These are phyloP conservation scores for Pogostemon cablin DNA, from an alignment of 257 asterid genomes.

Conservation along the genomic window DNA sequence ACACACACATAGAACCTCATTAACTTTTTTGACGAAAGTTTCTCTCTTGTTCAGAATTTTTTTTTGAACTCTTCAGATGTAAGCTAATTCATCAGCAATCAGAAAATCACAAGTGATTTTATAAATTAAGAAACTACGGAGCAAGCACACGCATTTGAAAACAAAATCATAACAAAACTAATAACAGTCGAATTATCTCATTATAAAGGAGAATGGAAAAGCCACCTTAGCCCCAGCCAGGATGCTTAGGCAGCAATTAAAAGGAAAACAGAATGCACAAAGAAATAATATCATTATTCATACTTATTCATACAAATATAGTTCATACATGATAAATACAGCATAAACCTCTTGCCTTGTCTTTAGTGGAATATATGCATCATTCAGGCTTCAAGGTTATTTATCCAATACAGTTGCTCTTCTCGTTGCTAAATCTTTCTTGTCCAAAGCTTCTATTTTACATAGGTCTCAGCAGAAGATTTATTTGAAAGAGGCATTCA, in stretches of 20 bases:
- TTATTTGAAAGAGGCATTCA: conserved; percentile 76
- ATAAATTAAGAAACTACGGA: neutral
- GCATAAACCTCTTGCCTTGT: too few species aligned
- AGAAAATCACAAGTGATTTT: conserved; percentile 25
- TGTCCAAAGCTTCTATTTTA: conserved; percentile 80
- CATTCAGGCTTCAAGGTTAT: conserved; percentile 65
- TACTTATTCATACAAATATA: too few species aligned
- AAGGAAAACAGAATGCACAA: neutral
- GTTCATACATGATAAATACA: too few species aligned
- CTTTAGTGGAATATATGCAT: conserved; percentile 76
- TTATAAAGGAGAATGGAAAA: conserved; percentile 13
- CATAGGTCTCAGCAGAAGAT: conserved; percentile 59
- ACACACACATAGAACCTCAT: conserved; percentile 60
- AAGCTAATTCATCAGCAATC: conserved; percentile 53
- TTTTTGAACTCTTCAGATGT: conserved; percentile 79
- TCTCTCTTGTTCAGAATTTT: conserved; percentile 73
- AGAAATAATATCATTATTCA: neutral
- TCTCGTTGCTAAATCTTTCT: conserved; percentile 92
- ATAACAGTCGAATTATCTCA: conserved; percentile 1
- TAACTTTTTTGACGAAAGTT: conserved; percentile 79
- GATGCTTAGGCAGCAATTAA: conserved; percentile 27
- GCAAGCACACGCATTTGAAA: conserved; percentile 19
- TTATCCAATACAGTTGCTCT: conserved; percentile 92
- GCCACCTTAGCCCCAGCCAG: conserved; percentile 7
- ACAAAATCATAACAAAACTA: conserved; percentile 14